Evolutionary conservation across 1,139 yeast species (phyloP).

Genomic region (Geotrichum candidum): DNA sequence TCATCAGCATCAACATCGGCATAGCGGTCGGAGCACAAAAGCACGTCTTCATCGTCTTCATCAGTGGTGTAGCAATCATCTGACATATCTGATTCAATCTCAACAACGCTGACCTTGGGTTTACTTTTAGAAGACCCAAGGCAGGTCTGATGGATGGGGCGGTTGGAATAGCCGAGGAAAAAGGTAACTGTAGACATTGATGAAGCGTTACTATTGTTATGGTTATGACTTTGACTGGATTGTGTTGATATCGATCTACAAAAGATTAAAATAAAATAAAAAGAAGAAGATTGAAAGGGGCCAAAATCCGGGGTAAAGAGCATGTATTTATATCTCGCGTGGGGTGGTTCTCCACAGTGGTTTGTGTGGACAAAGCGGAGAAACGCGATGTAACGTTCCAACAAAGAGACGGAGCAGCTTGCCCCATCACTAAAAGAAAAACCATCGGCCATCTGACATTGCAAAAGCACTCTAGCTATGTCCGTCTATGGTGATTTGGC

Average conservation of each 20-base stretch:
- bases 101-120: neutral
- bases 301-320: neutral
- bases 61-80: conserved; percentile 4
- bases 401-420: neutral
- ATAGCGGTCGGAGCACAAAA: conserved; percentile 3
- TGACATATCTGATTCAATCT: neutral
- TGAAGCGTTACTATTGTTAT: neutral
- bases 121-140: neutral
- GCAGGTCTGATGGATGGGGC: neutral
- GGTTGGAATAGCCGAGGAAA: conserved; percentile 8
- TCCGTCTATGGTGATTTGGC: neutral
- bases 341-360: neutral
- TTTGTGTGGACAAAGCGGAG: neutral
- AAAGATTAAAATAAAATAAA: too few relatives aligned
- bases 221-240: neutral
- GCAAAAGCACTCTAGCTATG: neutral
- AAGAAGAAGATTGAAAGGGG: too few relatives aligned
- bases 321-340: neutral
- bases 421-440: neutral
- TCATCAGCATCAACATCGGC: conserved; percentile 8
- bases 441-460: neutral
- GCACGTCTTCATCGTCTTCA: conserved; percentile 1
- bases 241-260: too few relatives aligned
- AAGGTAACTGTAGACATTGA: conserved; percentile 2
- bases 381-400: neutral